Evolutionary conservation across 805 yeast species (phyloP), one percentile per base, ranked within the genome.

Genomic region (Yarrowia yakushimensis): DNA sequence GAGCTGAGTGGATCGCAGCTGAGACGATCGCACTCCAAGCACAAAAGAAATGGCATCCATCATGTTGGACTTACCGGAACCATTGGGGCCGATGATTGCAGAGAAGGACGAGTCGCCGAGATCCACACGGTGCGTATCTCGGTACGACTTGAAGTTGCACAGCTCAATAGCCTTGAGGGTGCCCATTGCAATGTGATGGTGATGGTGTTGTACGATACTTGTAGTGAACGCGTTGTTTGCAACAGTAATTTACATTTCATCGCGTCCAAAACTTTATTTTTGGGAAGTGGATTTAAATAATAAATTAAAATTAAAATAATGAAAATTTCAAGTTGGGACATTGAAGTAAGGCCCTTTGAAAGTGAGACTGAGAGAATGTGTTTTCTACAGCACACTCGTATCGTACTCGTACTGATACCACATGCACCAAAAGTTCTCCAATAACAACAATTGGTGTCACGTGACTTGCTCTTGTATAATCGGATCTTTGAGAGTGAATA

Each of bases 1-100:
- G 69, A 90, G 73, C 62, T 83, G 82, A 12, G 80, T 77, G 1
- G 97, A 89, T 68, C 99, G 81, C 64, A 94, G 78, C 63, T 88
- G 92, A 17, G 79, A 75, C 20, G 90, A 82, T 67, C 87, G 79
- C 52, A 93, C 85, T 25, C 99, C 99, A 36, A 94, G 79, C 9
- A 93, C 98, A 73, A 94, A 94, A 20, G 97, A 87, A 48, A 94
- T 87, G 34, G 99, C 97, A 72, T 94, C 99, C 88, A 94, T 92
- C 85, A 94, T 88, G 71, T 94, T 94, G 42, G 97, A 88, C 76
- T 94, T 94, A 8, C 99, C 99, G 0, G 97, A 88, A 33, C 99
- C 99, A 79, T 94, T 94, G n/a, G 98, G 98, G 1, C 99, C 99
- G 63, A 94, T 88, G 65, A 94, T 89, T 46, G 96, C 86, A 0